phyloP scores from a whole-genome alignment of 1,139 yeast species.

The Candida sojae region DNA sequence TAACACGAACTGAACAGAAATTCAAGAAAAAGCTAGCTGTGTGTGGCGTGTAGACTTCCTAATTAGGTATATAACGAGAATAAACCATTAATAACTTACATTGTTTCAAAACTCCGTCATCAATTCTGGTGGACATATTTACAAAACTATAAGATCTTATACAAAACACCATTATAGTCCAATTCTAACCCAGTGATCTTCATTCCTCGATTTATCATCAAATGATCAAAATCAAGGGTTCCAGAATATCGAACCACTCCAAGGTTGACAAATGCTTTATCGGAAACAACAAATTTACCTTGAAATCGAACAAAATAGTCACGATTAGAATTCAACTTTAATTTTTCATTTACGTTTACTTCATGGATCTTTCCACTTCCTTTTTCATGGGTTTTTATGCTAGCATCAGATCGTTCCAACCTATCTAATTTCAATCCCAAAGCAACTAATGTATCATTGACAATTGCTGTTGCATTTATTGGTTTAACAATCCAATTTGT shows the following conservation, averaged over 20 bases:
- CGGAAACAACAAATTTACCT: slow-evolving; percentile 24
- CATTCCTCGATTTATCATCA: slow-evolving; percentile 33
- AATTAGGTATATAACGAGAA: neutral
- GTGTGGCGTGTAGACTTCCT: neutral
- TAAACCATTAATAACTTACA: neutral
- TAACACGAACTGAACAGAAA: neutral
- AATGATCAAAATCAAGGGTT: slow-evolving; percentile 33
- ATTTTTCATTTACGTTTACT: slow-evolving; percentile 15
- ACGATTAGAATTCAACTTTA: slow-evolving; percentile 17
- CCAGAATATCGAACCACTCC: slow-evolving; percentile 31
- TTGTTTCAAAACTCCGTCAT: no score
- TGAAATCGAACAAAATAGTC: slow-evolving; percentile 26
- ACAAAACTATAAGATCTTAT: slow-evolving; percentile 10
- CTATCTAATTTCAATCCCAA: slow-evolving; percentile 29
- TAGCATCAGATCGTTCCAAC: slow-evolving; percentile 22
- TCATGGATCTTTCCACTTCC: slow-evolving; percentile 29
- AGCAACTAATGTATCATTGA: slow-evolving; percentile 22
- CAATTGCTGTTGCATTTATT: slow-evolving; percentile 21
- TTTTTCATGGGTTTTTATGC: slow-evolving; percentile 24
- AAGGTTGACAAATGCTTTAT: slow-evolving; percentile 17
- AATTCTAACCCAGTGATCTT: slow-evolving; percentile 22
- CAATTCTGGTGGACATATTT: neutral
- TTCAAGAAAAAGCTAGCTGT: no score
- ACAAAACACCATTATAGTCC: slow-evolving; percentile 9
- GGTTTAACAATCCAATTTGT: slow-evolving; percentile 31